These are phyloP conservation scores for Acer negundo DNA, from an alignment of 345 rosid species.

Conservation along the genomic window DNA sequence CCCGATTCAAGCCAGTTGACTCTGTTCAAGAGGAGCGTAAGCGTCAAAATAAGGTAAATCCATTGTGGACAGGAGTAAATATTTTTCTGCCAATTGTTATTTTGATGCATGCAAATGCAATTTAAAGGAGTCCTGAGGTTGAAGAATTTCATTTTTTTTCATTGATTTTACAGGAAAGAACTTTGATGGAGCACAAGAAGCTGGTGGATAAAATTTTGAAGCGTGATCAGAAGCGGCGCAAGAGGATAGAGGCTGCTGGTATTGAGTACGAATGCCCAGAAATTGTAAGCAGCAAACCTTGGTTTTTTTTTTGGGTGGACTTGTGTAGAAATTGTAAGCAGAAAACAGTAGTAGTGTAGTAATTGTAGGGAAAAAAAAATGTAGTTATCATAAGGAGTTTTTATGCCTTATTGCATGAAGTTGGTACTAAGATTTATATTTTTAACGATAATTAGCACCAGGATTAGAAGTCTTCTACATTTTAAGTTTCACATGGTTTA, in stretches of 20 bases:
- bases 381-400: neutral
- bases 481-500: neutral
- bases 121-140: neutral
- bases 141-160: too few species aligned
- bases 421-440: neutral
- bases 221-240: slow-evolving; percentile 60
- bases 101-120: slow-evolving; percentile 1
- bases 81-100: neutral
- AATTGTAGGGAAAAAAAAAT: neutral
- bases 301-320: neutral
- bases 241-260: slow-evolving; percentile 78
- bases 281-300: slow-evolving; percentile 59
- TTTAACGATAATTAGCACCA: neutral
- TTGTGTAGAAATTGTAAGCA: neutral
- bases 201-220: slow-evolving; percentile 66
- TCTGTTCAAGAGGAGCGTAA: slow-evolving; percentile 60
- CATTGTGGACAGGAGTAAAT: neutral
- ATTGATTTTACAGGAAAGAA: slow-evolving; percentile 66
- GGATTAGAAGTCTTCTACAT: neutral
- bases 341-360: neutral
- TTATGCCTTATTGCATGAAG: neutral
- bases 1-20: slow-evolving; percentile 57
- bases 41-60: slow-evolving; percentile 64
- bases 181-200: slow-evolving; percentile 78
- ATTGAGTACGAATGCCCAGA: slow-evolving; percentile 86